Evolutionary conservation across 1,284 basidiomycete genomes (phyloP), one percentile per base, ranked within the genome.

Genomic region (Malassezia nana): DNA sequence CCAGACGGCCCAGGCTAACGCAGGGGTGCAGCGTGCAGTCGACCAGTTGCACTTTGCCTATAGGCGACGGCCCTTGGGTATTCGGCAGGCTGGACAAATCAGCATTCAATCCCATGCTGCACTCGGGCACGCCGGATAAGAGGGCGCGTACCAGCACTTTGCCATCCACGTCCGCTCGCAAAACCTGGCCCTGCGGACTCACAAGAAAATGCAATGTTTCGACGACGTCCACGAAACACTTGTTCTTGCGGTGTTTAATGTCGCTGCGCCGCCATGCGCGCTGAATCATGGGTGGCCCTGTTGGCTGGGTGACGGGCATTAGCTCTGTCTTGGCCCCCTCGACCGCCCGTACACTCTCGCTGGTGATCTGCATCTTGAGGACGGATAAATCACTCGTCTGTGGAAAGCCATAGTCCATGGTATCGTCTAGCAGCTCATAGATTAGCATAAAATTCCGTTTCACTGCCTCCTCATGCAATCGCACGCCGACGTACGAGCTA

Each of bases 1-100:
- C 91, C 74, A 95, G 96, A 75, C 91, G 90, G 63, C 86, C 85
- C 35, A 98, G 78, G 55, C 89, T 83, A 35, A 98, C 94, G 75
- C 94, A 99, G 76, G 98, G 94, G 68, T 99, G 94, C 79, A 98
- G 98, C 59, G 89, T 87, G 75, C 92, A 96, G 72, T 98, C 92
- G 71, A 95, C 92, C 39, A 98, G 78, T 74, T 96, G 89, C 7
- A 70, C 64, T 8, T 62, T 63, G 7, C 58, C 60, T 6, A 62
- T 40, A 8, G 30, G 10, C 24, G 12, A 16, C 8, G 38, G 16
- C 18, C 25, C 20, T 31, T 22, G 32, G 30, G 29, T 48, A 39
- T 42, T 13, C 20, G 15, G 46, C 16, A n/a, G 16, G 82, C 78
- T 89, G 89, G 77, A 94, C 26, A 98, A 81, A 76, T 96, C 96